phyloP scores from a whole-genome alignment of 116 monocot species.

The Iris pallida region DNA sequence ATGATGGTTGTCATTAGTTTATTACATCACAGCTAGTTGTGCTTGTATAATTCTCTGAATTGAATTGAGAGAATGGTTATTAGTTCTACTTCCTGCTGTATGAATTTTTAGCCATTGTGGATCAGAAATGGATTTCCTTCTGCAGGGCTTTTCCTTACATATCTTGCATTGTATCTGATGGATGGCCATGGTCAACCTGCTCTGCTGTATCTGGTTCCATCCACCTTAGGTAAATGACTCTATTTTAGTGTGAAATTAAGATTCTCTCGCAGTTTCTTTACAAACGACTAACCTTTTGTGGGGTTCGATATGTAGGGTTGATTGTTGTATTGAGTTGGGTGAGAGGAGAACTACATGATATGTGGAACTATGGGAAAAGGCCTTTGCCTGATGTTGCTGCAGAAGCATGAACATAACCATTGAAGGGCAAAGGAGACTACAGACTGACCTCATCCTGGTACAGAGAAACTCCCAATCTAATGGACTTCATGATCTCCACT shows the following conservation, averaged over 20 bases:
- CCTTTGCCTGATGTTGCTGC: constrained; percentile 2
- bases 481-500: too few species aligned
- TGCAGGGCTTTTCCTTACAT: constrained; percentile 81
- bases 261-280: neutral
- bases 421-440: too few species aligned
- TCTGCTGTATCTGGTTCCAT: constrained; percentile 83
- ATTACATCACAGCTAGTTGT: neutral
- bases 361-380: constrained; percentile 60
- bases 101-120: neutral
- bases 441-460: too few species aligned
- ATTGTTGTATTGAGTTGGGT: constrained; percentile 62
- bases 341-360: constrained; percentile 72
- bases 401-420: constrained; percentile 27
- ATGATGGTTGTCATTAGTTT: neutral
- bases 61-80: neutral
- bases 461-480: too few species aligned
- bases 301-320: constrained; percentile 37
- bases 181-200: constrained; percentile 94
- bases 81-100: neutral
- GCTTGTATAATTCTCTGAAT: neutral
- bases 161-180: constrained; percentile 80
- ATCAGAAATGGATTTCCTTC: neutral
- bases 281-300: neutral
- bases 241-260: neutral
- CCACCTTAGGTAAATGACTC: constrained; percentile 61